Percentiles rank a stretch among this genome's conserved stretches.
Evolutionary conservation across 495 filamentous ascomycete genomes (phyloP).

Genomic region (Xylaria castorea): DNA sequence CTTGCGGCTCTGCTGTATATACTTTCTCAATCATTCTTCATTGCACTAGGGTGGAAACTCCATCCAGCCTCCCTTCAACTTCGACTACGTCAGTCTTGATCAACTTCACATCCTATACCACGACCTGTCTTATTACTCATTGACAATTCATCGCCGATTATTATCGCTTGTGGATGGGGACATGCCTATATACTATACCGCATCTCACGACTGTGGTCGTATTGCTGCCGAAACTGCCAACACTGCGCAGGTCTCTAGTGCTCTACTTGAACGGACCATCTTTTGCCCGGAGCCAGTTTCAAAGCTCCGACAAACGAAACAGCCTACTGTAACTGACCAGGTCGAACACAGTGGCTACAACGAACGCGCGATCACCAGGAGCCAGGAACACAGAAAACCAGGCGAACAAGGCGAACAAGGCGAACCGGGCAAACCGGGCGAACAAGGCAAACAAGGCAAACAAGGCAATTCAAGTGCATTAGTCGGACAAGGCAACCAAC

Average conservation of each 20-base stretch:
- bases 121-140: too few species aligned
- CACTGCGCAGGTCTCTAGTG: too few species aligned
- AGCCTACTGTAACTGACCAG: not conserved
- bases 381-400: too few species aligned
- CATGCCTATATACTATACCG: not conserved
- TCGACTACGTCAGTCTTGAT: too few species aligned
- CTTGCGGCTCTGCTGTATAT: too few species aligned
- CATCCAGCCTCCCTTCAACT: too few species aligned
- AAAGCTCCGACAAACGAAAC: not conserved
- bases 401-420: not conserved
- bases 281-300: not conserved
- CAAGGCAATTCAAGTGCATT: not conserved
- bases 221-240: too few species aligned
- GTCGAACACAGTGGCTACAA: not conserved
- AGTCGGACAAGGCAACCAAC: not conserved
- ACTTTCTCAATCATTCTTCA: too few species aligned
- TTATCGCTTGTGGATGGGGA: not conserved
- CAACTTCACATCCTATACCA: too few species aligned
- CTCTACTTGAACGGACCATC: not conserved
- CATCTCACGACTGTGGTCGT: not conserved
- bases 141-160: not conserved
- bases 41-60: too few species aligned
- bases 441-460: constrained; percentile 12
- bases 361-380: too few species aligned
- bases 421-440: not conserved